Evolutionary conservation across 2,329 filamentous ascomycete species (phyloP), one percentile per base, ranked within the genome.

Genomic region (Aspergillus awamori): DNA sequence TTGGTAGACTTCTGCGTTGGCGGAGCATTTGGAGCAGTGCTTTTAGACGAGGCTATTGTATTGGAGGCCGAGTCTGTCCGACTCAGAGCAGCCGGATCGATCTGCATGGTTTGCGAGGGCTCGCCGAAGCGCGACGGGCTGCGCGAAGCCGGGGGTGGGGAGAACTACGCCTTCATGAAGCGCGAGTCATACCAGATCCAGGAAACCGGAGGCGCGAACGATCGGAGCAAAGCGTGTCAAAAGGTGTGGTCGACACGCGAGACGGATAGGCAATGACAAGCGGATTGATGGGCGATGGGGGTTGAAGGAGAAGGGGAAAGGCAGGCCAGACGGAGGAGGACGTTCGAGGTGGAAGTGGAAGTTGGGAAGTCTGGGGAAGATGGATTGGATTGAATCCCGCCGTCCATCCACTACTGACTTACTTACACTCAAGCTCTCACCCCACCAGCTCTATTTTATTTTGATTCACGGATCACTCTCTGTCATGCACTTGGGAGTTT

Each of bases 1-100:
- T 83, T 84, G 55, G 80, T 80, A 52, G 81, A 79, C 62, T 83
- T 83, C 64, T 81, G 71, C n/a, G 73, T 70, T 15, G 75, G 64
- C 17, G 74, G 61, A 39, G 68, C 66, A 52, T 67, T 71, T 26
- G 70, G 61, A 53, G 70, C 68, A 41, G 71, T 66, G 36, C 67
- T 64, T 60, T 78, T 79, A 30, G 71, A 69, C 54, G 73, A 62
- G 22, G 72, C 54, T 33, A 71, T 64, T 48, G 73, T 65, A 52
- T 72, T 68, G 43, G 77, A 74, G 38, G 70, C 62, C 65, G 77
- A 77, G 68, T 79, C 77, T 59, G 72, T 71, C 65, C 77, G 77
- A 71, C 75, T 79, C 73, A 80, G 66, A 56, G 77, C 77, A 47
- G 77, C 76, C 66, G 77, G 77, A 65, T 79, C 77, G 70, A 79